These are phyloP conservation scores for Alternaria rosae DNA, from an alignment of 2,329 filamentous ascomycete species.

Conservation along the genomic window DNA sequence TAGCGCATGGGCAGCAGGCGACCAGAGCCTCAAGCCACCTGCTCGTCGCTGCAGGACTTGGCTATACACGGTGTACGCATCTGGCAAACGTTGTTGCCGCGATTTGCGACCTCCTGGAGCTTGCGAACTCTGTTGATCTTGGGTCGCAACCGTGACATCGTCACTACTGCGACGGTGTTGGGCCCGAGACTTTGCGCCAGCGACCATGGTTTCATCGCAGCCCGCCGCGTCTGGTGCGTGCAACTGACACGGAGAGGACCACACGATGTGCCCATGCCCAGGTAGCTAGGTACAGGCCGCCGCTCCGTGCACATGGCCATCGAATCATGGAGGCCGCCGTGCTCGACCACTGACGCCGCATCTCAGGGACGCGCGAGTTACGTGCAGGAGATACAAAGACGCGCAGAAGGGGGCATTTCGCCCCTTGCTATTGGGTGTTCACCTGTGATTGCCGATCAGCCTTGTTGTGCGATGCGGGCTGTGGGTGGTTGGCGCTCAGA, in stretches of 20 bases:
- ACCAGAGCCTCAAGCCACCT: conserved; percentile 27
- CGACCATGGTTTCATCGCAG: conserved; percentile 39
- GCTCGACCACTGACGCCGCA: conserved; percentile 35
- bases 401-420: conserved; percentile 20
- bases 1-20: conserved; percentile 33
- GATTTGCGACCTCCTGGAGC: conserved; percentile 1
- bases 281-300: conserved; percentile 26
- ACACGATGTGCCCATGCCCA: conserved; percentile 14
- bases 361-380: conserved; percentile 45
- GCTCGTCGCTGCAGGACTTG: conserved; percentile 19
- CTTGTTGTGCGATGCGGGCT: conserved; percentile 12
- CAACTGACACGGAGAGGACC: conserved; percentile 34
- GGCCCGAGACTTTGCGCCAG: conserved; percentile 33
- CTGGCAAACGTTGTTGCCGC: conserved; percentile 1
- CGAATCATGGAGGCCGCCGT: conserved; percentile 41
- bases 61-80: not conserved
- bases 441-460: conserved; percentile 33
- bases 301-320: conserved; percentile 39
- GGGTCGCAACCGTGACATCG: not conserved
- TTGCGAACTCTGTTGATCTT: not conserved
- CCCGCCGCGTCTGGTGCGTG: conserved; percentile 28
- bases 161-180: conserved; percentile 36
- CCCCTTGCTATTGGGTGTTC: conserved; percentile 27
- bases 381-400: conserved; percentile 26
- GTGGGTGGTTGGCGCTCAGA: conserved; percentile 21